These are phyloP conservation scores for Neoboletus brunneissimus DNA, from an alignment of 768 basidiomycete genomes.

Conservation along the genomic window DNA sequence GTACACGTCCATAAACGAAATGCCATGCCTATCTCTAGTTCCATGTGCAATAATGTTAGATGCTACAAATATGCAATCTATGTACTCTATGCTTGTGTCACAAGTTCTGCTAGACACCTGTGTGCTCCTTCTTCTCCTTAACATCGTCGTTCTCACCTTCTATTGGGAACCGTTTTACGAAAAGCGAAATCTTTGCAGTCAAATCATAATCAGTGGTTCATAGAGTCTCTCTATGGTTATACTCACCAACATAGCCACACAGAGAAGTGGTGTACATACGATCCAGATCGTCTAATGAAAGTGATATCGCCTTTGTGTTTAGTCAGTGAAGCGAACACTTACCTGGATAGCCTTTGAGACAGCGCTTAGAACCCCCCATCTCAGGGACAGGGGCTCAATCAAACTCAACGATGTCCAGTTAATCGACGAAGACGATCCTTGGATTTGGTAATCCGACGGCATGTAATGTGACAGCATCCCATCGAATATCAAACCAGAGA, in stretches of 20 bases:
- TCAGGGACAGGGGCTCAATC: slow-evolving; percentile 45
- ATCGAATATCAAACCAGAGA: slow-evolving; percentile 74
- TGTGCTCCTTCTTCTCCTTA: slow-evolving; percentile 20
- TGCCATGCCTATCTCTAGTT: slow-evolving; percentile 9
- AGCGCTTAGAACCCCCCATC: slow-evolving; percentile 46
- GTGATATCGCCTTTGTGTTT: slow-evolving; percentile 10
- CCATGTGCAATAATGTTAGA: slow-evolving; percentile 17
- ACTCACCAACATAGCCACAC: slow-evolving; percentile 60
- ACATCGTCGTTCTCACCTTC: slow-evolving; percentile 14
- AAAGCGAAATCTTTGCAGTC: slow-evolving; percentile 26
- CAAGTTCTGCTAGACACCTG: background rate
- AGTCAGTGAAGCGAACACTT: slow-evolving; percentile 14
- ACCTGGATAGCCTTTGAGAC: slow-evolving; percentile 67
- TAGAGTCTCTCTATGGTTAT: background rate
- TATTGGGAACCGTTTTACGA: slow-evolving; percentile 29
- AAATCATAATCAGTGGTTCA: slow-evolving; percentile 8
- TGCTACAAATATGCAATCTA: slow-evolving; percentile 3
- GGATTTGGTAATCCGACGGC: slow-evolving; percentile 45
- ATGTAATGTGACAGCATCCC: slow-evolving; percentile 46
- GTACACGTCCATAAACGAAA: slow-evolving; percentile 1
- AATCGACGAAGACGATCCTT: slow-evolving; percentile 45
- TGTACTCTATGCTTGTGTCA: slow-evolving; percentile 18
- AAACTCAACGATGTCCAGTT: slow-evolving; percentile 51
- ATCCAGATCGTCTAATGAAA: slow-evolving; percentile 63
- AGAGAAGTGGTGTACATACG: slow-evolving; percentile 67